phyloP scores from a whole-genome alignment of 306 rosid genomes.

The Rosa rugosa region DNA sequence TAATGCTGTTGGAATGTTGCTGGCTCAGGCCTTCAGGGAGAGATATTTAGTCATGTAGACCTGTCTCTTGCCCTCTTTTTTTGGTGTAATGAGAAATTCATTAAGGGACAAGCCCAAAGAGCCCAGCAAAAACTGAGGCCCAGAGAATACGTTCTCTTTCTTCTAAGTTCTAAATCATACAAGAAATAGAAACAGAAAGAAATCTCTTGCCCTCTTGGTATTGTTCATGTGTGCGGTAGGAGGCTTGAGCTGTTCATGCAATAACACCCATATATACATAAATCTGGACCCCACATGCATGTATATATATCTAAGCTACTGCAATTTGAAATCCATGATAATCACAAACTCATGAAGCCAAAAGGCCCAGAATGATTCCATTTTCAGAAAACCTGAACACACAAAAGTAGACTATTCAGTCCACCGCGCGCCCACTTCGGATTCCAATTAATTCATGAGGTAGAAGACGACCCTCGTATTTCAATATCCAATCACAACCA shows the following conservation, averaged over 20 bases:
- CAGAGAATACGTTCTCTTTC: no score
- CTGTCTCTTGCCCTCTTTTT: neutral
- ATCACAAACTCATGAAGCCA: neutral
- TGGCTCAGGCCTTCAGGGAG: neutral
- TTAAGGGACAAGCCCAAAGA: no score
- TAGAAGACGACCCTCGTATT: neutral
- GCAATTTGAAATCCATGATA: neutral
- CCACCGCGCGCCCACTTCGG: constrained; percentile 8
- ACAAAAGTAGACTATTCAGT: neutral
- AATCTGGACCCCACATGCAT: neutral
- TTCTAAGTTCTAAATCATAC: no score
- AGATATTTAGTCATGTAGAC: constrained; percentile 3
- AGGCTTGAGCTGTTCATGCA: neutral
- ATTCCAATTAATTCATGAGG: neutral
- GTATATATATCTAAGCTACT: neutral
- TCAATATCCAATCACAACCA: neutral
- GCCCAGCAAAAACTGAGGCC: no score
- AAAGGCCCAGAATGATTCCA: constrained; percentile 2
- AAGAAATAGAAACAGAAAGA: no score
- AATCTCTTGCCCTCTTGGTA: neutral
- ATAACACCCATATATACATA: neutral
- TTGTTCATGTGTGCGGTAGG: neutral
- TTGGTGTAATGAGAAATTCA: no score
- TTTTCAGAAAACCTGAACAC: constrained; percentile 1
- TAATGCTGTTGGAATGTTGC: neutral